Base-by-base conservation (phyloP, 176 grass and related monocot genomes). In the Calamus simplicifolius region DNA sequence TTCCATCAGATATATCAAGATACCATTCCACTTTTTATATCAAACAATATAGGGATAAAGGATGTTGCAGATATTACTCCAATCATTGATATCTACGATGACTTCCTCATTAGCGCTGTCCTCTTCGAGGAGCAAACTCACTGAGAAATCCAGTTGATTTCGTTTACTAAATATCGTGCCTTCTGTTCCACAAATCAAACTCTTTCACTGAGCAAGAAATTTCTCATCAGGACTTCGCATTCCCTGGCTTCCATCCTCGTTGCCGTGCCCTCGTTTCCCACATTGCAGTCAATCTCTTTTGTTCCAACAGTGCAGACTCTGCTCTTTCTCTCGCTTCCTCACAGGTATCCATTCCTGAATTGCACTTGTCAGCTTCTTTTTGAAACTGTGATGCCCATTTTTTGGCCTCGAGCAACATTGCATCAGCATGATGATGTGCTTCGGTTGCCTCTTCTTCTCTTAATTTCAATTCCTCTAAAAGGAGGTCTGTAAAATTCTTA, bases 311-410 rank as follows among this genome's bases (percentile, higher is more conserved):
- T 52, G 84, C 60, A n/a, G 58, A 25, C 35, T 78, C 81, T 17
- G 93, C 86, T 23, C 76, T 98, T 61, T 98, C 87, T 60, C 93
- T 70, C 61, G 93, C 73, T 80, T 98, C 84, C 67, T 98, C 93
- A 60, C 93, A 98, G 50, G 93, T 98, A 69, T 98, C 79, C 87
- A 98, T 98, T 35, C 93, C 93, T 16, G 87, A 98, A 57, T 69
- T 98, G 76, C 93, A 98, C 59, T 98, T 98, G 79, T 92, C 88
- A 67, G 88, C 93, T 58, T 92, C 93, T 59, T 98, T 92, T 77
- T 98, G 93, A 75, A 92, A 98, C 57, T 92, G 88, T 7, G 93
- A 98, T 31, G 84, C 83, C 25, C 92, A 72, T 49, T 98, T 98
- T 72, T 98, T 98, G 2, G 93, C 93, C 70, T 92, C 93, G 0